Conservation (phyloP, 495 filamentous ascomycete genomes). For the Neurospora africana region DNA sequence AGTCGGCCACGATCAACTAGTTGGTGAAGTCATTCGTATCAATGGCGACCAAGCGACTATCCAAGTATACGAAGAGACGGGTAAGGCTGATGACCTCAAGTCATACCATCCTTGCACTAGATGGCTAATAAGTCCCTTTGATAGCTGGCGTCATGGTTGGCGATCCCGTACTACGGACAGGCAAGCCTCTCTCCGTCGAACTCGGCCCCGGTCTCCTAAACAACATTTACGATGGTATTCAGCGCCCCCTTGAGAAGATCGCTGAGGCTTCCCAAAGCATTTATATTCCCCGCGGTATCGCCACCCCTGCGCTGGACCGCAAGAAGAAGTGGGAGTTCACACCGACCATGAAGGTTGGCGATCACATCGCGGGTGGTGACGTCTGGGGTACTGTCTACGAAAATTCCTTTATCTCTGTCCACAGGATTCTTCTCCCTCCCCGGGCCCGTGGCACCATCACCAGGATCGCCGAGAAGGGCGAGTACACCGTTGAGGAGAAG, state of each 20-base stretch:
- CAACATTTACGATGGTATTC: constrained; percentile 99
- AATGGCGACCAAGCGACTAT: constrained; percentile 91
- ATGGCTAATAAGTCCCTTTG: constrained; percentile 1
- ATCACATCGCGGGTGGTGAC: constrained; percentile 93
- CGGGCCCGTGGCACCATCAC: constrained; percentile 87
- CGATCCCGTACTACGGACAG: constrained; percentile 80
- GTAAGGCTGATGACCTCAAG: constrained; percentile 34
- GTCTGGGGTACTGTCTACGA: constrained; percentile 90
- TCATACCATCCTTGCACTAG: constrained; percentile 6
- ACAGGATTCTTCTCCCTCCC: constrained; percentile 92
- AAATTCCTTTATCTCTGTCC: constrained; percentile 89
- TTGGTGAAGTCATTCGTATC: constrained; percentile 97
- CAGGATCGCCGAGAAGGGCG: constrained; percentile 73
- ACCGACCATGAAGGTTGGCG: constrained; percentile 82
- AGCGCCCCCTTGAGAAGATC: constrained; percentile 84
- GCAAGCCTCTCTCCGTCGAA: constrained; percentile 94
- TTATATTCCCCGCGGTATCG: constrained; percentile 92
- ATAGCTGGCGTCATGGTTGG: constrained; percentile 91
- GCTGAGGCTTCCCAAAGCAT: constrained; percentile 67
- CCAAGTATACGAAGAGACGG: constrained; percentile 98
- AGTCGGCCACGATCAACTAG: constrained; percentile 80
- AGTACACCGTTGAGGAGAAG: constrained; percentile 89
- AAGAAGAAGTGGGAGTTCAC: constrained; percentile 92
- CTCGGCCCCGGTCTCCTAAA: constrained; percentile 95
- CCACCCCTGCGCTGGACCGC: constrained; percentile 78